A percentile compares a stretch with the other conserved stretches of the same genome.
Conservation (phyloP, 345 rosid genomes). For the Pistacia atlantica region DNA sequence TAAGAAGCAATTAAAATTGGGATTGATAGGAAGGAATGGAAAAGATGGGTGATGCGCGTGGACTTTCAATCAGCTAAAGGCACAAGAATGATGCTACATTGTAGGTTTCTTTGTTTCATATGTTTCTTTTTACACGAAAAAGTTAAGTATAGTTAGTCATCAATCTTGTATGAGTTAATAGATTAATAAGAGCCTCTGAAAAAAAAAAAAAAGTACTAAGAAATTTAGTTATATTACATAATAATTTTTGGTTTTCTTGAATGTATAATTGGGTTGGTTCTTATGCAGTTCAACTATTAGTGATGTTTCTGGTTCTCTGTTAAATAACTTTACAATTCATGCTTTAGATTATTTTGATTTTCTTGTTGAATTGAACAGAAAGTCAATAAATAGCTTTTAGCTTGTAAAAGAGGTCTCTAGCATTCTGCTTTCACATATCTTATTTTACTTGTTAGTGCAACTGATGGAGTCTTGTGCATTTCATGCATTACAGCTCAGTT, state of each 20-base stretch:
- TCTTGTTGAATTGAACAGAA: neutral
- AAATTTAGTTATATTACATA: neutral
- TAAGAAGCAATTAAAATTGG: slow-evolving; percentile 47
- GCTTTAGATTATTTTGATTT: neutral
- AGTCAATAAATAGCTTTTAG: neutral
- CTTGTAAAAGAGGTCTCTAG: neutral
- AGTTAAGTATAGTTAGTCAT: neutral
- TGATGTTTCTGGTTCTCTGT: neutral
- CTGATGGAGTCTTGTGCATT: neutral
- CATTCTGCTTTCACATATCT: neutral
- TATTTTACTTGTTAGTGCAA: neutral
- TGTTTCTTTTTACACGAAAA: slow-evolving; percentile 21
- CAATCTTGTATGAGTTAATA: neutral
- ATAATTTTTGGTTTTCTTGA: neutral
- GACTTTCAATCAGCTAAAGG: slow-evolving; percentile 76
- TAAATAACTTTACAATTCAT: neutral
- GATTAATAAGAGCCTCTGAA: slow-evolving; percentile 11
- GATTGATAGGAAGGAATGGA: slow-evolving; percentile 65
- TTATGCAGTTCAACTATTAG: neutral
- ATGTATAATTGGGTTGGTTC: neutral
- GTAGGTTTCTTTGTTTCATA: slow-evolving; percentile 63
- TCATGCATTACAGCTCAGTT: neutral
- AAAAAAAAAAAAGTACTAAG: neutral
- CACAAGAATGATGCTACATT: slow-evolving; percentile 60
- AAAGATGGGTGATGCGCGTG: slow-evolving; percentile 78